Conservation (phyloP, 768 basidiomycete species). For the Pisolithus microcarpus region DNA sequence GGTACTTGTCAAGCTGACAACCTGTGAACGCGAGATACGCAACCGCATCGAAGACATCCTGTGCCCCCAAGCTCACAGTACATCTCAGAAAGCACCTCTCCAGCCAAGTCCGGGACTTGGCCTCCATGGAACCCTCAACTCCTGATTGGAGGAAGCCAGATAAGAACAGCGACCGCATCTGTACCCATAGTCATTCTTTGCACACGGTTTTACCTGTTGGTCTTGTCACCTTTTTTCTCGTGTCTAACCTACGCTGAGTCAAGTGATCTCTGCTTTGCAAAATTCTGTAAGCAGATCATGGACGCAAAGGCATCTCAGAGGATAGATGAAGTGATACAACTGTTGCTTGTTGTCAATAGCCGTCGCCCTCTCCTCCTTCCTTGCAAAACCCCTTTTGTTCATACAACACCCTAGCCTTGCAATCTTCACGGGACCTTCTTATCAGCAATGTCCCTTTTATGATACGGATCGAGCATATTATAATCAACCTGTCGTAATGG, state of each 20-base stretch:
- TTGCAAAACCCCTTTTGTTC: conserved; percentile 87
- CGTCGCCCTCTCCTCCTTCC: conserved; percentile 95
- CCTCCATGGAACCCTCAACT: conserved; percentile 45
- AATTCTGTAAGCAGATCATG: not conserved
- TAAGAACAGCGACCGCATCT: no score
- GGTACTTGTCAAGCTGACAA: conserved; percentile 57
- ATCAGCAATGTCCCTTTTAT: conserved; percentile 62
- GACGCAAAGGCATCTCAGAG: conserved; percentile 1
- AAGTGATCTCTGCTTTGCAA: not conserved
- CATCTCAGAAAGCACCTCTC: conserved; percentile 28
- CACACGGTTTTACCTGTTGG: not conserved
- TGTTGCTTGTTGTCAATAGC: conserved; percentile 48
- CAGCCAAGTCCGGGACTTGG: conserved; percentile 30
- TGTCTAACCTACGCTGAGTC: not conserved
- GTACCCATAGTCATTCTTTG: no score
- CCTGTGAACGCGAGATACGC: conserved; percentile 71
- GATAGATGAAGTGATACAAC: conserved; percentile 10
- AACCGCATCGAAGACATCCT: conserved; percentile 69
- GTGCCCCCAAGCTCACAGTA: conserved; percentile 38
- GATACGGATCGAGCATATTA: conserved; percentile 58
- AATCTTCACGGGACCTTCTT: conserved; percentile 79
- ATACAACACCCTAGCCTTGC: conserved; percentile 74
- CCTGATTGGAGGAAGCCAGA: not conserved
- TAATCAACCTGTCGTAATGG: conserved; percentile 72
- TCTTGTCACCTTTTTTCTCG: conserved; percentile 1